A percentile compares a stretch with the other conserved stretches of the same genome.
phyloP scores from a whole-genome alignment of 1,139 yeast genomes.

The Geotrichum aggregatum region DNA sequence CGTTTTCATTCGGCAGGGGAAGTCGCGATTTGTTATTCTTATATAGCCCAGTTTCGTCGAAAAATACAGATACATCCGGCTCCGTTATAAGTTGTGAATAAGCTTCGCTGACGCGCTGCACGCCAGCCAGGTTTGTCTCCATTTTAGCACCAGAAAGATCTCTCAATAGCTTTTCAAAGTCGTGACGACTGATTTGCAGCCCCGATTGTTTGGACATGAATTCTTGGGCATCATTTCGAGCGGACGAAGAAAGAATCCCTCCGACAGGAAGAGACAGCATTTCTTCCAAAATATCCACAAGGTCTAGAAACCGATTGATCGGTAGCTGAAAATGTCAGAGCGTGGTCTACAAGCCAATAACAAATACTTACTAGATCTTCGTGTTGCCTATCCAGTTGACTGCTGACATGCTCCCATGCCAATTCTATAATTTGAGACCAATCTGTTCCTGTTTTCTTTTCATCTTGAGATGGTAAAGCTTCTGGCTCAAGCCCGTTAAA shows the following conservation, averaged over 20 bases:
- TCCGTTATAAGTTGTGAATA: conserved; percentile 14
- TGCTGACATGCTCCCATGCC: conserved; percentile 11
- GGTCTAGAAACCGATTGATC: conserved; percentile 11
- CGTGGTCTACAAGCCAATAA: not conserved
- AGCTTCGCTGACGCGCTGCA: conserved; percentile 6
- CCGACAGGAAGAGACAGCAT: conserved; percentile 12
- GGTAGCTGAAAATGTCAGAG: conserved; percentile 1
- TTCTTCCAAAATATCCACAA: conserved; percentile 15
- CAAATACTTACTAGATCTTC: conserved; percentile 4
- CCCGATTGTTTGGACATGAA: conserved; percentile 11
- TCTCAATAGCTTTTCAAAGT: conserved; percentile 13
- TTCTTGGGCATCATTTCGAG: conserved; percentile 8
- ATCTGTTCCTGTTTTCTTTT: not conserved
- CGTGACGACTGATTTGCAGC: conserved; percentile 6
- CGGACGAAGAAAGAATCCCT: conserved; percentile 10
- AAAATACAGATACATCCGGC: conserved; percentile 13
- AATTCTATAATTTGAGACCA: conserved; percentile 11
- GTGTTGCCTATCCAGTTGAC: not conserved
- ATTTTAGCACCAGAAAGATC: conserved; percentile 12
- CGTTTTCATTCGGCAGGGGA: not conserved
- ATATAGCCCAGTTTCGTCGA: conserved; percentile 1
- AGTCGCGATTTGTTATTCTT: not conserved
- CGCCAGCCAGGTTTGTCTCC: conserved; percentile 4
- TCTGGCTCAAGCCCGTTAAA: not conserved
- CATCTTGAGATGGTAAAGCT: not conserved